Base-by-base conservation (phyloP, 2,329 filamentous ascomycete species). In the Pseudogymnoascus sp. region DNA sequence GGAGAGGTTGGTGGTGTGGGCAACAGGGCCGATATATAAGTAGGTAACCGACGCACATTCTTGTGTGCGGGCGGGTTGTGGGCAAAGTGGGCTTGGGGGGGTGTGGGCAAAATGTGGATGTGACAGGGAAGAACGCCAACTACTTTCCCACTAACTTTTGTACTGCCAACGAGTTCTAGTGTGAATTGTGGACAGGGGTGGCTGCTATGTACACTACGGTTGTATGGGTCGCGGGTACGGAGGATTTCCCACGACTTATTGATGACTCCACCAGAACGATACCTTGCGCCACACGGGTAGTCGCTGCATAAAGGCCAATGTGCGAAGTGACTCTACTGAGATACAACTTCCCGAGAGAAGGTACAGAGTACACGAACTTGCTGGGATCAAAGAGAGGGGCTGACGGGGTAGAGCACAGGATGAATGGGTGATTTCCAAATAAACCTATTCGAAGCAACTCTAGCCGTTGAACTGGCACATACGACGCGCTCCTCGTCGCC, bases 1-100 rank as follows among this genome's bases (percentile, higher is more conserved):
- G n/a, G 28, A 56, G 50, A 56, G 50, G 50, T 35, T 56, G 50
- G 50, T 56, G 50, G 50, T 56, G 50, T 56, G 50, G 50, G 50
- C 50, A 56, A 2, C 50, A 56, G 50, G 50, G 50, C 28, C 50
- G 24, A 33, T 56, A 33, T 56, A 33, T 56, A 56, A 31, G 46
- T 56, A 56, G n/a, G 50, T 56, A 56, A 8, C n/a, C 28, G 50
- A 56, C 28, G 11, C 5, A 56, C 16, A 56, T 33, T 56, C 50
- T 7, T 56, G 50, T 56, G 46, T 56, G 28, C 11, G 50, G 50
- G 50, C n/a, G 50, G 50, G 50, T 56, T 33, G 50, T 56, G 50
- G 46, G 46, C 46, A 53, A 31, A 46, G 41, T 46, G 41, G 43
- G 43, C 24, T 28, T 50, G 26, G 5, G 43, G 16, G 50, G 50